Percentiles rank a stretch among this genome's conserved stretches.
Conservation (phyloP, 1,284 basidiomycete species). For the Cutaneotrichosporon spelunceum region DNA sequence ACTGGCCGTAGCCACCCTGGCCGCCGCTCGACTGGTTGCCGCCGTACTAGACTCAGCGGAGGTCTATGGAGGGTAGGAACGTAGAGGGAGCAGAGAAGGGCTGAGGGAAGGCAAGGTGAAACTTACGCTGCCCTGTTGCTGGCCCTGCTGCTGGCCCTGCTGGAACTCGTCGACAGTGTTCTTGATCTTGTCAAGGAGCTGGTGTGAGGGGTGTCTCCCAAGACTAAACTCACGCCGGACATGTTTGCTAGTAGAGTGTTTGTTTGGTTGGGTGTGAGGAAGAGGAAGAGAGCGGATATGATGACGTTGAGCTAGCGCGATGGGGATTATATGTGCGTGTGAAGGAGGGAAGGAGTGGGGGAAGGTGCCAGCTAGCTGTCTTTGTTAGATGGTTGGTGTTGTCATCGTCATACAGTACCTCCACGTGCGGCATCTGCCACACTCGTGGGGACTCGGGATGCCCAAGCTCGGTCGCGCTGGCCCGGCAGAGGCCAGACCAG, state of each 20-base stretch:
- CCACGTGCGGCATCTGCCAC: background rate
- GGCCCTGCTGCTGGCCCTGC: background rate
- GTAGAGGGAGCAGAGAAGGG: background rate
- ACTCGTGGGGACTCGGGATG: background rate
- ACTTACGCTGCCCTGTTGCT: conserved; percentile 4
- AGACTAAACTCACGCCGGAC: conserved; percentile 17
- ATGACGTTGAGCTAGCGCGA: background rate
- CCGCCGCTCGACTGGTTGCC: background rate
- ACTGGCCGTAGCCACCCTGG: no score
- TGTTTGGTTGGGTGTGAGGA: conserved; percentile 6
- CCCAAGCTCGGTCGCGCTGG: no score
- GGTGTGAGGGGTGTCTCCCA: background rate
- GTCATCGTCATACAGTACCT: background rate
- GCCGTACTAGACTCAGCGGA: conserved; percentile 2
- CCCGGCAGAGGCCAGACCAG: no score
- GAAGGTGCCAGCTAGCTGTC: no score
- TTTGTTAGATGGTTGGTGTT: background rate
- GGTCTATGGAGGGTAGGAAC: background rate
- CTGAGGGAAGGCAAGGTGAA: background rate
- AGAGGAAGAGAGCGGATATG: background rate
- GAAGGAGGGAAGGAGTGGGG: background rate
- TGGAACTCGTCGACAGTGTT: conserved; percentile 12
- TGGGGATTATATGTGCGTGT: background rate
- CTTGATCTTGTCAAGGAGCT: conserved; percentile 20
- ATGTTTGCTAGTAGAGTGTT: conserved; percentile 12